Conservation (phyloP, 495 filamentous ascomycete species). For the Penicillium canariense region DNA sequence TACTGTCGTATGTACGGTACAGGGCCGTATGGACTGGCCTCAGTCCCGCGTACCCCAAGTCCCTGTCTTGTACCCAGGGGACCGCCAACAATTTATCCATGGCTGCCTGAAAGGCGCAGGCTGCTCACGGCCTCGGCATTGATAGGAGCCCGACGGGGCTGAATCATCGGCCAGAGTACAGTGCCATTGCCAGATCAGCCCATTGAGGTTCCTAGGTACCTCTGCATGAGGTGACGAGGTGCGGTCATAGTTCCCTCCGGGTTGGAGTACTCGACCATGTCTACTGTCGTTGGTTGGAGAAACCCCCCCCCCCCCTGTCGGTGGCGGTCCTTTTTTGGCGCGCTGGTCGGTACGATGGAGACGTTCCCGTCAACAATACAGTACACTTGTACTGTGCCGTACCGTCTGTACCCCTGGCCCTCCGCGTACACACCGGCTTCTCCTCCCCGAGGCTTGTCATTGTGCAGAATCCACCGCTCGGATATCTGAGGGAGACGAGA, state of each 20-base stretch:
- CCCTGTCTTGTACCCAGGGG: background rate
- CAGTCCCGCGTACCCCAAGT: background rate
- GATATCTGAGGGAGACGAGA: background rate
- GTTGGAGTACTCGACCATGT: background rate
- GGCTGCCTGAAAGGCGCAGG: slow-evolving; percentile 21
- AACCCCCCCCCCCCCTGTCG: too few species aligned
- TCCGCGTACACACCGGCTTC: slow-evolving; percentile 11
- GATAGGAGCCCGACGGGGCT: background rate
- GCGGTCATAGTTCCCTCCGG: background rate
- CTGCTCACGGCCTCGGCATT: slow-evolving; percentile 7
- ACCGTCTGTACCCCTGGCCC: background rate
- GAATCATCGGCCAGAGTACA: background rate
- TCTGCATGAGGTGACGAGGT: background rate
- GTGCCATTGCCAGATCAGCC: background rate
- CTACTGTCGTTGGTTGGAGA: background rate
- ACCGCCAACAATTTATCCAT: slow-evolving; percentile 1
- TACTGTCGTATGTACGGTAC: too few species aligned
- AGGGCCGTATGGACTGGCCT: too few species aligned
- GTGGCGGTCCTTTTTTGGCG: background rate
- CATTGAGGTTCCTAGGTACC: background rate
- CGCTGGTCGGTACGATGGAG: background rate
- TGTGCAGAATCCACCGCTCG: background rate
- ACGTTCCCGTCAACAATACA: background rate
- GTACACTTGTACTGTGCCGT: background rate
- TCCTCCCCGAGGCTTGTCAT: slow-evolving; percentile 2